Evolutionary conservation across 129 eudicot species (phyloP).

Genomic region (Flaveria linearis): DNA sequence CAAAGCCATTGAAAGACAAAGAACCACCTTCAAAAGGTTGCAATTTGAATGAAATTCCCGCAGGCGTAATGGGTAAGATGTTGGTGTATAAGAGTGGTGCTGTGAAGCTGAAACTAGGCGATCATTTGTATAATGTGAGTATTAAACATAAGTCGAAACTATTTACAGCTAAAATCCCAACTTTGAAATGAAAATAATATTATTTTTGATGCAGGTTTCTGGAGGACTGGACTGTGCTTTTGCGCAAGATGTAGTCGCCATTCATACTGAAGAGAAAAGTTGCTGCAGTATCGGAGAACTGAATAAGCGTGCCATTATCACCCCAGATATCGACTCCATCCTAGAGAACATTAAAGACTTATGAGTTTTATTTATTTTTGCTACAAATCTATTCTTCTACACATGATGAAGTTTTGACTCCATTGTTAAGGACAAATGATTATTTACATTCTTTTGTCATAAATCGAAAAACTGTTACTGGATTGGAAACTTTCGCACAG

Average conservation of each 20-base stretch:
- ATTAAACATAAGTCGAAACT: slow-evolving; percentile 5
- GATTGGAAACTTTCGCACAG: not conserved
- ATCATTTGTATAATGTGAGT: slow-evolving; percentile 77
- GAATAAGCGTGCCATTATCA: slow-evolving; percentile 59
- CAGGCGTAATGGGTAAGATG: slow-evolving; percentile 81
- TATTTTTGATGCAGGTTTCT: slow-evolving; percentile 55
- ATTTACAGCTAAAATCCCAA: not conserved
- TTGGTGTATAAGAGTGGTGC: slow-evolving; percentile 80
- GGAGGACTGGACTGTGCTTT: slow-evolving; percentile 57
- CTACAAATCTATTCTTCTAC: slow-evolving; percentile 14
- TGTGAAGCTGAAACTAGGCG: slow-evolving; percentile 86
- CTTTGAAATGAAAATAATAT: not conserved
- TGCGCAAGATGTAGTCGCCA: slow-evolving; percentile 70
- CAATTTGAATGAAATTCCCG: slow-evolving; percentile 50
- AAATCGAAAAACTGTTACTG: not conserved
- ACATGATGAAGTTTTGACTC: slow-evolving; percentile 29
- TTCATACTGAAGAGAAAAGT: slow-evolving; percentile 54
- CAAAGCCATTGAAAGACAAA: slow-evolving; percentile 38
- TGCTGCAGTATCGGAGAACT: slow-evolving; percentile 72
- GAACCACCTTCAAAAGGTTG: slow-evolving; percentile 38
- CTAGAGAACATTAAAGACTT: slow-evolving; percentile 46
- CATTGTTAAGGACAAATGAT: not conserved
- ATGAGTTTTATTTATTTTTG: slow-evolving; percentile 25
- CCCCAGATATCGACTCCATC: slow-evolving; percentile 68
- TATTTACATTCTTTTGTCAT: not conserved